Evolutionary conservation across 202 grass and related monocot genomes (phyloP).

Genomic region (Digitaria exilis): DNA sequence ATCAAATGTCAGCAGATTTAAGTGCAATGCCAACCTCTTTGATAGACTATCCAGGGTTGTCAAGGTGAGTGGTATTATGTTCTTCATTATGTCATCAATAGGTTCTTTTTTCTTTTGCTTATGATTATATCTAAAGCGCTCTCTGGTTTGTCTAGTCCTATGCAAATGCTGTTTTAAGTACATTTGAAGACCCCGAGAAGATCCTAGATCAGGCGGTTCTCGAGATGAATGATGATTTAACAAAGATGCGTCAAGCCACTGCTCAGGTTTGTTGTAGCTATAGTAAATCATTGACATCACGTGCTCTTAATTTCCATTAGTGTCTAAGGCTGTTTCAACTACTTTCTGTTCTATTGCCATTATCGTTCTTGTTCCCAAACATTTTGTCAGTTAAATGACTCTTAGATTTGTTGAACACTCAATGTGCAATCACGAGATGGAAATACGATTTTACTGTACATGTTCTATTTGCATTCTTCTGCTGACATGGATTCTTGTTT

Average conservation of each 20-base stretch:
- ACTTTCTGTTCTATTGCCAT: neutral
- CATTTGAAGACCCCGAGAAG: conserved; percentile 99
- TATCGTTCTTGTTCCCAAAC: neutral
- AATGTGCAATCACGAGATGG: neutral
- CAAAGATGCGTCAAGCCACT: conserved; percentile 98
- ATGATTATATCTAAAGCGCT: conserved; percentile 27
- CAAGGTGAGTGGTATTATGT: conserved; percentile 47
- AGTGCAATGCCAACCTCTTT: conserved; percentile 70
- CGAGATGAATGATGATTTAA: conserved; percentile 98
- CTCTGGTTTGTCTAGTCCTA: conserved; percentile 81
- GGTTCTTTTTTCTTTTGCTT: neutral
- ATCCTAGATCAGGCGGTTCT: conserved; percentile 95
- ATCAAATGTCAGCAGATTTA: conserved; percentile 57
- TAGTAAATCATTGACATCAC: neutral
- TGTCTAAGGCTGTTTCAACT: neutral
- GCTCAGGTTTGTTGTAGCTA: conserved; percentile 70
- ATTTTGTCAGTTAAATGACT: neutral
- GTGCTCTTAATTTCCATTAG: conserved; percentile 6
- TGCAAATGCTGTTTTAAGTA: conserved; percentile 80
- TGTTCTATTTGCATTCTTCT: conserved; percentile 23
- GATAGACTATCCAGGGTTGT: conserved; percentile 74
- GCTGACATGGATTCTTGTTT: conserved; percentile 35
- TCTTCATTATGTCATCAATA: conserved; percentile 1
- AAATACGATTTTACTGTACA: neutral
- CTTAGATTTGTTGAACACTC: neutral